Conservation (phyloP, 805 yeast genomes). For the Ogataea degrootiae region DNA sequence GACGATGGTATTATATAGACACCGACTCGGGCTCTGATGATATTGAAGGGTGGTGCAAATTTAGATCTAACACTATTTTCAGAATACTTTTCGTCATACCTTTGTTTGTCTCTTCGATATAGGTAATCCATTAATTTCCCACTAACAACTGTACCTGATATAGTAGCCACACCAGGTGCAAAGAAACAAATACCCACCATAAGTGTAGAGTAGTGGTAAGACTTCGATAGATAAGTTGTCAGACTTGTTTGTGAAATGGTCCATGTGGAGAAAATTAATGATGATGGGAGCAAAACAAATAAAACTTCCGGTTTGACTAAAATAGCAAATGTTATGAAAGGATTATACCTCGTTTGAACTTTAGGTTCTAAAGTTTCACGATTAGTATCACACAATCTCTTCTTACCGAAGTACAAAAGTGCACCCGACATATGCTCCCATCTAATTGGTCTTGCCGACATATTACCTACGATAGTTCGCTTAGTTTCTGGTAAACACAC, state of each 20-base stretch:
- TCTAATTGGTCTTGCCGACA: constrained; percentile 50
- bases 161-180: constrained; percentile 67
- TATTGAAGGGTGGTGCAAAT: constrained; percentile 41
- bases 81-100: constrained; percentile 30
- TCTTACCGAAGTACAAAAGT: constrained; percentile 27
- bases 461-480: constrained; percentile 69
- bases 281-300: constrained; percentile 49
- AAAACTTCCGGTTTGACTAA: constrained; percentile 28
- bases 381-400: constrained; percentile 29
- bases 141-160: constrained; percentile 52
- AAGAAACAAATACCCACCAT: constrained; percentile 68
- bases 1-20: constrained; percentile 39
- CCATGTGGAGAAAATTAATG: constrained; percentile 67
- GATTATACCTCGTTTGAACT: constrained; percentile 15
- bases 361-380: constrained; percentile 16
- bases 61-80: neutral
- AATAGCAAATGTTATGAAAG: constrained; percentile 22
- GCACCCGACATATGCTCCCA: constrained; percentile 43
- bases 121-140: constrained; percentile 55
- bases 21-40: constrained; percentile 51
- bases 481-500: constrained; percentile 69
- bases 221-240: constrained; percentile 45
- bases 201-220: constrained; percentile 48
- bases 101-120: constrained; percentile 35
- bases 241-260: constrained; percentile 63